Percentiles rank a stretch among this genome's conserved stretches.
phyloP scores from a whole-genome alignment of 73 alveolate species.

The Uronychia setigera region DNA sequence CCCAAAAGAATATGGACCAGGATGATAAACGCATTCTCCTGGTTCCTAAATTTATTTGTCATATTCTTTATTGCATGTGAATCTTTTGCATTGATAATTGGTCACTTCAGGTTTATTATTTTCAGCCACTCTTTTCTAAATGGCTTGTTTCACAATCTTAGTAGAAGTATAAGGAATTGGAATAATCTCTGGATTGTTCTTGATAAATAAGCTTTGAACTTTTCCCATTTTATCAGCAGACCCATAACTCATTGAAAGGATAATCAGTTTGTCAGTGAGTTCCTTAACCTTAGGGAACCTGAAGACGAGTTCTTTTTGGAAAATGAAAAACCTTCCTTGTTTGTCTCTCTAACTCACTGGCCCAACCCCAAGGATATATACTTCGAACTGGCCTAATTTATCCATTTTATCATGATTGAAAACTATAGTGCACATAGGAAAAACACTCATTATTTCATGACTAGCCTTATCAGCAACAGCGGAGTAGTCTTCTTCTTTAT shows the following conservation, averaged over 20 bases:
- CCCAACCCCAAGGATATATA: constrained; percentile 96
- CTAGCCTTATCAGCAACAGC: constrained; percentile 87
- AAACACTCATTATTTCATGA: constrained; percentile 78
- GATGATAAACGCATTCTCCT: constrained; percentile 87
- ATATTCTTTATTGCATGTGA: neutral
- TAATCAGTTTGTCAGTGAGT: constrained; percentile 82
- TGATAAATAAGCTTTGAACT: constrained; percentile 24
- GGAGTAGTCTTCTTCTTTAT: constrained; percentile 91
- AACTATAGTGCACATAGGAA: constrained; percentile 86
- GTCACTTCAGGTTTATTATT: neutral
- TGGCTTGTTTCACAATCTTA: neutral
- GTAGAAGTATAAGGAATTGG: neutral
- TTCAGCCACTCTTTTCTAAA: neutral
- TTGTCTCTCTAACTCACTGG: constrained; percentile 76
- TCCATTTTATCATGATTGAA: constrained; percentile 94
- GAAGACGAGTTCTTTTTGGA: constrained; percentile 78
- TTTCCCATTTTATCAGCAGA: constrained; percentile 75
- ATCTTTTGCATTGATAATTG: neutral
- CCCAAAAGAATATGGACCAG: constrained; percentile 97
- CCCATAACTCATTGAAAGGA: constrained; percentile 89
- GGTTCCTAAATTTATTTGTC: neutral
- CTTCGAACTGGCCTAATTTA: constrained; percentile 93
- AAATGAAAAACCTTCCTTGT: constrained; percentile 90
- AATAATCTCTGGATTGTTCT: neutral
- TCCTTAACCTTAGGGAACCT: constrained; percentile 83